A percentile compares a stretch with the other conserved stretches of the same genome.
Conservation (phyloP, 2,329 filamentous ascomycete genomes). For the Tolypocladium sp. region DNA sequence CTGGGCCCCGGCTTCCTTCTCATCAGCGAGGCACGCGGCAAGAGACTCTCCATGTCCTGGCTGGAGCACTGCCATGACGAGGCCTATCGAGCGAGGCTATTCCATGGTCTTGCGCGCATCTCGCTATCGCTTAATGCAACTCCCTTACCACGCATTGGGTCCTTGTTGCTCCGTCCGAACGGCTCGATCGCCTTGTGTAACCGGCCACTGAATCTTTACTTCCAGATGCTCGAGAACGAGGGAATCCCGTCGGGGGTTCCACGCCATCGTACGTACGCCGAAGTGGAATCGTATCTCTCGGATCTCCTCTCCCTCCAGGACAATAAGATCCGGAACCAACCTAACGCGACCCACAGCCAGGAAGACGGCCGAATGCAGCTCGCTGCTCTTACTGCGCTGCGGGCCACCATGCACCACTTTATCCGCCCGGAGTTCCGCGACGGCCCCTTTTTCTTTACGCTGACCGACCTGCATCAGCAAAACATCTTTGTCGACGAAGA, state of each 20-base stretch:
- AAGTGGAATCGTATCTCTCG: slow-evolving; percentile 15
- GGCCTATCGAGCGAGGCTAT: slow-evolving; percentile 10
- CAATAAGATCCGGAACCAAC: slow-evolving; percentile 20
- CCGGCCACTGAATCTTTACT: slow-evolving; percentile 19
- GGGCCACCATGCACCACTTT: slow-evolving; percentile 13
- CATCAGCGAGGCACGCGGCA: slow-evolving; percentile 1
- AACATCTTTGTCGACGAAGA: slow-evolving; percentile 24
- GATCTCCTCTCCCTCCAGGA: slow-evolving; percentile 24
- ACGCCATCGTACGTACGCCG: slow-evolving; percentile 19
- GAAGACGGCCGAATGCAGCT: slow-evolving; percentile 18
- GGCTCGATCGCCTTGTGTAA: slow-evolving; percentile 20
- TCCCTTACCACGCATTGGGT: slow-evolving; percentile 22
- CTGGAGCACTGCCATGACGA: slow-evolving; percentile 7
- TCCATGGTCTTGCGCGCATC: slow-evolving; percentile 14
- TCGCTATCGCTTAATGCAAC: slow-evolving; percentile 12
- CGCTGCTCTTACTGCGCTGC: slow-evolving; percentile 16
- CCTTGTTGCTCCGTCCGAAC: slow-evolving; percentile 16
- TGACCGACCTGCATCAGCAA: slow-evolving; percentile 26
- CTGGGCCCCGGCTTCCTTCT: background rate
- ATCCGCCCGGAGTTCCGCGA: slow-evolving; percentile 10
- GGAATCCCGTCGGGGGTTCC: slow-evolving; percentile 20
- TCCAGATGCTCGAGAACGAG: slow-evolving; percentile 24
- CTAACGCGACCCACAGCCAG: slow-evolving; percentile 18
- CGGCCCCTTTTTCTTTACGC: slow-evolving; percentile 20
- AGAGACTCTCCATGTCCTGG: slow-evolving; percentile 2